Evolutionary conservation across 2,329 filamentous ascomycete genomes (phyloP).

Genomic region (Colletotrichum ledebouriae): DNA sequence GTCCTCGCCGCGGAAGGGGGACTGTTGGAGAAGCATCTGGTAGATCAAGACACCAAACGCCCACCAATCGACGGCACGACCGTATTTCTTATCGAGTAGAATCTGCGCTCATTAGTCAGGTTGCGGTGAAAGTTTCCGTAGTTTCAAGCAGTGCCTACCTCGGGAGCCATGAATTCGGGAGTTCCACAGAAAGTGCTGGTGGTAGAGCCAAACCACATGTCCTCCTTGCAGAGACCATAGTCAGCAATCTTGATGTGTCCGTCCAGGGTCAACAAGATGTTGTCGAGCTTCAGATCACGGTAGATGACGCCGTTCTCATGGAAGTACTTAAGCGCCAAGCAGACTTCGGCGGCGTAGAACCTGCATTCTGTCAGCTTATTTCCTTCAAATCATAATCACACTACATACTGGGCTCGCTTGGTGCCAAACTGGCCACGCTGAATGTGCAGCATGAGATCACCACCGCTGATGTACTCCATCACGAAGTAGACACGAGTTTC

Average conservation of each 20-base stretch:
- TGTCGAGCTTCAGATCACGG: conserved; percentile 92
- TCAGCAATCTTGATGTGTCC: conserved; percentile 99
- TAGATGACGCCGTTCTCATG: conserved; percentile 99
- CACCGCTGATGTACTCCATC: conserved; percentile 99
- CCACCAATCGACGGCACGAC: conserved; percentile 98
- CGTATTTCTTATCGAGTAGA: conserved; percentile 97
- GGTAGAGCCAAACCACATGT: conserved; percentile 99
- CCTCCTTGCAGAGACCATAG: conserved; percentile 98
- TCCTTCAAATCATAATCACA: background rate
- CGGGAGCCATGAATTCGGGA: conserved; percentile 99
- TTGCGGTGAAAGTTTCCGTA: background rate
- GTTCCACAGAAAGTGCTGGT: conserved; percentile 99
- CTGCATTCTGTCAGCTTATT: conserved; percentile 56
- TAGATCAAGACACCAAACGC: conserved; percentile 99
- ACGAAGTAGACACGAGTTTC: conserved; percentile 99
- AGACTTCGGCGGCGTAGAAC: conserved; percentile 98
- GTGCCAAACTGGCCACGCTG: conserved; percentile 96
- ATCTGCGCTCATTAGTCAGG: conserved; percentile 72
- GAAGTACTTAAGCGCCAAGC: conserved; percentile 97
- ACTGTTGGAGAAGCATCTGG: conserved; percentile 99
- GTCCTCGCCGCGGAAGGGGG: conserved; percentile 97
- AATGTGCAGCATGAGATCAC: conserved; percentile 99
- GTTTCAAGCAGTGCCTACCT: conserved; percentile 68
- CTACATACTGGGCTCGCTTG: conserved; percentile 89
- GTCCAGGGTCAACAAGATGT: conserved; percentile 94